Conservation (phyloP, 176 grass and related monocot species). For the Aegilops umbellulata region DNA sequence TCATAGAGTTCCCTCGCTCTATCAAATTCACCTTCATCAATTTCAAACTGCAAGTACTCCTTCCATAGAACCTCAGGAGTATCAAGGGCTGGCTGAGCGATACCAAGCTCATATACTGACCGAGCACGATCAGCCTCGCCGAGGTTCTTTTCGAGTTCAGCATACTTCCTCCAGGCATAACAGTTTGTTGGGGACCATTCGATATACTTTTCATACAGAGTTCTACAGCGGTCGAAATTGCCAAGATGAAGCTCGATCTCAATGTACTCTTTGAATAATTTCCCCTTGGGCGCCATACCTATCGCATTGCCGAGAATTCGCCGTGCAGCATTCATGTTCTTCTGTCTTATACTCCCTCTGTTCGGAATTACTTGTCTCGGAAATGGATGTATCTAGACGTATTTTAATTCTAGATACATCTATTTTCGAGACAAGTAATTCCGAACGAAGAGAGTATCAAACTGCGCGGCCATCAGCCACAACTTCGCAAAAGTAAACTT, state of each 20-base stretch:
- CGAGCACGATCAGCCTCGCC: constrained; percentile 76
- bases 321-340: constrained; percentile 54
- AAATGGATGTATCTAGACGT: too few relatives aligned
- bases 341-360: constrained; percentile 69
- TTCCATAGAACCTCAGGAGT: constrained; percentile 87
- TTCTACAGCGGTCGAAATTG: constrained; percentile 69
- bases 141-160: constrained; percentile 77
- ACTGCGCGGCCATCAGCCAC: constrained; percentile 85
- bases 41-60: constrained; percentile 67
- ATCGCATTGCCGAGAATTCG: constrained; percentile 84
- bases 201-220: constrained; percentile 79
- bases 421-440: too few relatives aligned
- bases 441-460: too few relatives aligned
- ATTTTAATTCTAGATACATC: too few relatives aligned
- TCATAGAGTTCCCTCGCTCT: constrained; percentile 71
- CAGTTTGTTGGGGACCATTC: constrained; percentile 78
- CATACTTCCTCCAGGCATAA: constrained; percentile 92
- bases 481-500: constrained; percentile 81
- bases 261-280: constrained; percentile 95
- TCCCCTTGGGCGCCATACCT: constrained; percentile 79
- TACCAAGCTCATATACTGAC: constrained; percentile 80
- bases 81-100: constrained; percentile 74
- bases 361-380: too few relatives aligned
- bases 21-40: constrained; percentile 61
- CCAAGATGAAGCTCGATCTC: constrained; percentile 80